Evolutionary conservation across 768 basidiomycete species (phyloP), one percentile per base, ranked within the genome.

Genomic region (Boletus subparvulus): DNA sequence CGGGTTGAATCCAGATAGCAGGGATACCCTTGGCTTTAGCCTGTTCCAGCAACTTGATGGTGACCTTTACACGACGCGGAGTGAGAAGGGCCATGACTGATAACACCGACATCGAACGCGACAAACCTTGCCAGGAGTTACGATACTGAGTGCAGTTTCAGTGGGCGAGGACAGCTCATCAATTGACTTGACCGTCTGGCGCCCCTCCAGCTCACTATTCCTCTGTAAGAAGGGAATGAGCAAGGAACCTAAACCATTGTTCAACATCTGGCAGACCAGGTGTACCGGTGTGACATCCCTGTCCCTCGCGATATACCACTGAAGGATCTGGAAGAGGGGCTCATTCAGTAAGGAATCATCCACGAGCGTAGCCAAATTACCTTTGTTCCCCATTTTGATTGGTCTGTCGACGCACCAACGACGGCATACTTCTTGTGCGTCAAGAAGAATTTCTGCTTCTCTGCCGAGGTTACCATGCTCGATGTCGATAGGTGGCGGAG

Each of bases 1-100:
- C 92, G 8, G 94, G 94, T 69, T 96, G 94, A 32, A 95, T 80
- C 94, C 94, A 96, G 43, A 94, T 77, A 4, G 85, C 80, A 6
- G 86, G 87, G n/a, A 91, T 71, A n/a, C 72, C 71, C n/a, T 84
- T 80, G n/a, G 78, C 78, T 69, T 86, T 85, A 9, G 86, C 88
- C 55, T 84, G 78, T 67, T 86, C 75, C 63, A 93, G 72, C 52
- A 92, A 61, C 24, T 74, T 75, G 45, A 92, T 80, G 11, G 91
- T 93, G 41, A 93, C 74, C 89, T 92, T 61, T 14, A 50, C n/a
- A 30, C 3, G 9, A 37, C 6, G n/a, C 26, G 21, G 8, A 17
- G 21, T 40, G 40, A 58, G 55, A 41, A 39, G 17, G 40, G 1
- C 4, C 2, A 16, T 1, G 39, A 19, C n/a, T 21, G 47, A 37